These are phyloP conservation scores for Agaricus blazei DNA, from an alignment of 768 basidiomycete species.

Conservation along the genomic window DNA sequence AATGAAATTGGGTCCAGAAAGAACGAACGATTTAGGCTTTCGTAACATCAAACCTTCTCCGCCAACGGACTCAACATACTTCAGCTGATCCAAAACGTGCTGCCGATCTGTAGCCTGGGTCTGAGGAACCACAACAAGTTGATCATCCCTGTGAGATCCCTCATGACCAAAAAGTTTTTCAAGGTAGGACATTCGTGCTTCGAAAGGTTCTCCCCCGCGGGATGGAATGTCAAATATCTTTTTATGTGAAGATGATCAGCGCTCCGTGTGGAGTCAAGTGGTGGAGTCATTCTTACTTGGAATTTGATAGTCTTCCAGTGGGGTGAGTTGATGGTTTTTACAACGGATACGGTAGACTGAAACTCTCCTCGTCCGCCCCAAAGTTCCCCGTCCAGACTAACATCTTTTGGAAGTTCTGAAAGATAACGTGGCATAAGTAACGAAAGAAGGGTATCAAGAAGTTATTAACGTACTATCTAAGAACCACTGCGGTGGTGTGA, in stretches of 20 bases:
- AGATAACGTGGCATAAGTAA: neutral
- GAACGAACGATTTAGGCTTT: conserved; percentile 40
- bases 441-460: neutral
- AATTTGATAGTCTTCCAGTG: conserved; percentile 53
- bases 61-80: conserved; percentile 47
- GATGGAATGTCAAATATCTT: conserved; percentile 59
- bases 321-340: conserved; percentile 52
- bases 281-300: conserved; percentile 30
- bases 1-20: neutral
- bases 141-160: conserved; percentile 35
- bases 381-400: conserved; percentile 56
- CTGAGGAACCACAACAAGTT: conserved; percentile 46
- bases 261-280: neutral
- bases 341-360: conserved; percentile 53
- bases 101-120: conserved; percentile 36
- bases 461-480: conserved; percentile 38
- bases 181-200: conserved; percentile 42
- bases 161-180: conserved; percentile 41
- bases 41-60: conserved; percentile 60
- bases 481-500: conserved; percentile 54
- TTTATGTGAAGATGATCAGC: neutral
- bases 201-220: conserved; percentile 39
- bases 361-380: conserved; percentile 55
- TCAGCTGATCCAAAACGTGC: conserved; percentile 50
- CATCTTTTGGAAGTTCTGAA: conserved; percentile 47